Conservation (phyloP, 352 stramenopile genomes). For the Globisporangium lucens region DNA sequence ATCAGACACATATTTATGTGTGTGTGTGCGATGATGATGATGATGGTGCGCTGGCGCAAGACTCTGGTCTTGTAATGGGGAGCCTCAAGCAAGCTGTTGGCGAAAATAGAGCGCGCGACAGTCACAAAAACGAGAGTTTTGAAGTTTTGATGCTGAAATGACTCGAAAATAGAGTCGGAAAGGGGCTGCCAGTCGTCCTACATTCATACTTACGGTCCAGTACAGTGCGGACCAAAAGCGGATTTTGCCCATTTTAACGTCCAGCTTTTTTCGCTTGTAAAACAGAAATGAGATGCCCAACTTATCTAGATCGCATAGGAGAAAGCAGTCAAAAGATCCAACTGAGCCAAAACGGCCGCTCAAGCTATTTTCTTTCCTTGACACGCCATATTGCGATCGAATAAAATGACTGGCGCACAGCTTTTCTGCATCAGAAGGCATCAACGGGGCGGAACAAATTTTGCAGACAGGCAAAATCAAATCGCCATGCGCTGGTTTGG, state of each 20-base stretch:
- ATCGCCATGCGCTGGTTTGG: neutral
- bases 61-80: neutral
- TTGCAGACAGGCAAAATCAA: neutral
- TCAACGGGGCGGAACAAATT: neutral
- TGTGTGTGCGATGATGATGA: neutral
- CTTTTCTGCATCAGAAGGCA: neutral
- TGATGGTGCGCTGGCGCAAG: neutral
- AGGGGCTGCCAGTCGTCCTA: neutral
- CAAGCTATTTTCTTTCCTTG: neutral
- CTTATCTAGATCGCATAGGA: neutral
- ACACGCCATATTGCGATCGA: neutral
- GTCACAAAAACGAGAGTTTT: constrained; percentile 3
- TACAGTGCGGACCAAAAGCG: neutral
- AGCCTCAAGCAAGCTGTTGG: neutral
- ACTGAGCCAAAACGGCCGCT: neutral
- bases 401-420: neutral
- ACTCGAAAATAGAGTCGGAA: constrained; percentile 2
- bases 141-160: neutral
- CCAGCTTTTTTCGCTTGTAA: neutral
- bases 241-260: constrained; percentile 3
- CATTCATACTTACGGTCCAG: neutral
- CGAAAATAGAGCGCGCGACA: constrained; percentile 8
- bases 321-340: neutral
- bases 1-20: neutral
- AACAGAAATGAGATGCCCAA: constrained; percentile 1